phyloP scores from a whole-genome alignment of 768 basidiomycete genomes.

The Kwoniella pini region DNA sequence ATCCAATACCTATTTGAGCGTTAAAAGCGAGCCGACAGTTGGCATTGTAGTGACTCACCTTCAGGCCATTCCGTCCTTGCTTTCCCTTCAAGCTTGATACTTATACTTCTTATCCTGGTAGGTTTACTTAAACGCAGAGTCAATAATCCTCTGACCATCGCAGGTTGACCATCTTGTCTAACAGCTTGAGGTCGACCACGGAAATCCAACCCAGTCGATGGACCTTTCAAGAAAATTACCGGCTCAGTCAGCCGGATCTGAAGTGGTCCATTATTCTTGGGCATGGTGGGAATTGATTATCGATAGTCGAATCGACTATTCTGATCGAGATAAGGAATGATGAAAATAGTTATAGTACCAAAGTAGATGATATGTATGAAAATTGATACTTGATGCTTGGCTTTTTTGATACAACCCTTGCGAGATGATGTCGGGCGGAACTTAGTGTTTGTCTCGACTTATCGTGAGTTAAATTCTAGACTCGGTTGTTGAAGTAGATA shows the following conservation, averaged over 20 bases:
- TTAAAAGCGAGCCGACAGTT: not conserved
- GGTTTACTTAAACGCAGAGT: slow-evolving; percentile 70
- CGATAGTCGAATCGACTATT: not conserved
- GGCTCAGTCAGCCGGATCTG: slow-evolving; percentile 70
- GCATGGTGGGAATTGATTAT: slow-evolving; percentile 27
- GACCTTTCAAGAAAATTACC: slow-evolving; percentile 67
- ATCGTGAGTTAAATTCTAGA: no score
- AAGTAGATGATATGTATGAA: no score
- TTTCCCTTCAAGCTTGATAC: slow-evolving; percentile 73
- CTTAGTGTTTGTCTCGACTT: no score
- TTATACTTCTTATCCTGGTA: slow-evolving; percentile 81
- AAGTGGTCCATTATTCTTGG: slow-evolving; percentile 40
- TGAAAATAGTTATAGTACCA: no score
- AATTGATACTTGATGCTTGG: no score
- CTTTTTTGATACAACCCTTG: no score
- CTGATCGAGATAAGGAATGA: not conserved
- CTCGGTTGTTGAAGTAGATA: no score
- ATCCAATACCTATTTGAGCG: slow-evolving; percentile 62
- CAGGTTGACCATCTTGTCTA: slow-evolving; percentile 58
- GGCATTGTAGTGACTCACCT: slow-evolving; percentile 60
- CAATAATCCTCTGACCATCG: slow-evolving; percentile 68
- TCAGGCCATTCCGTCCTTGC: slow-evolving; percentile 78
- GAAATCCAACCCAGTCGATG: slow-evolving; percentile 54
- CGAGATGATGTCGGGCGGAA: no score
- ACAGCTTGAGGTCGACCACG: slow-evolving; percentile 50